Evolutionary conservation across 2,329 filamentous ascomycete genomes (phyloP), one percentile per base, ranked within the genome.

Genomic region (Colletotrichum acutatum): DNA sequence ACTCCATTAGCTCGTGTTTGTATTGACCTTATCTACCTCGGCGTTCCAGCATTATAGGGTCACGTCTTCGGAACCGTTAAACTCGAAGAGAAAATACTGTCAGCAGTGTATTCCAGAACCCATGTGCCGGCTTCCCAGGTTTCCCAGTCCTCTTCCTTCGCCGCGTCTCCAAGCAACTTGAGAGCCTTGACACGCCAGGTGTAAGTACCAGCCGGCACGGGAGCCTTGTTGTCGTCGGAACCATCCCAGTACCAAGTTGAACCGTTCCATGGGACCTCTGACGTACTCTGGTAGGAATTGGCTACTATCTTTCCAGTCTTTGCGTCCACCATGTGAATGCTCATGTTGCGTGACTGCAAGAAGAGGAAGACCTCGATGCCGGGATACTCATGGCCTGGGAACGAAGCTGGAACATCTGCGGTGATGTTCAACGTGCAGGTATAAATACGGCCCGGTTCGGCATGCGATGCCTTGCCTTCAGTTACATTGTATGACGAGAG

Each of bases 201-300:
- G 28, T 68, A 68, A 2, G 19, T 72, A 3, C 69, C 69, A 3
- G 52, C 52, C 1, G 69, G 58, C 4, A 68, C 24, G 19, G 42
- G 62, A 0, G 52, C 24, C 28, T 68, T 72, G n/a, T 68, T 54
- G 2, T 11, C 69, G 11, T 72, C 69, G 6, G 65, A 54, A 1
- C 69, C 69, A 2, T 72, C 58, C 69, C 69, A 68, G 11, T 68
- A 72, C 69, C 69, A 72, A 0, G 19, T 26, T 5, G 30, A n/a
- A 2, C 2, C 34, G 4, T 58, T 59, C 65, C 69, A 72, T 3
- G 49, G 1, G 14, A 37, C 58, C 5, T 37, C 58, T 0, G 69
- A 53, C 8, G 69, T 28, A 2, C 64, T 53, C 30, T 68, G 57
- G 12, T 11, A 58, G 0, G 34, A 26, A 19, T 19, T 26, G 1